Percentiles rank a stretch among this genome's conserved stretches.
Evolutionary conservation across 257 asterid genomes (phyloP).

Genomic region (Solanum medicagineum): DNA sequence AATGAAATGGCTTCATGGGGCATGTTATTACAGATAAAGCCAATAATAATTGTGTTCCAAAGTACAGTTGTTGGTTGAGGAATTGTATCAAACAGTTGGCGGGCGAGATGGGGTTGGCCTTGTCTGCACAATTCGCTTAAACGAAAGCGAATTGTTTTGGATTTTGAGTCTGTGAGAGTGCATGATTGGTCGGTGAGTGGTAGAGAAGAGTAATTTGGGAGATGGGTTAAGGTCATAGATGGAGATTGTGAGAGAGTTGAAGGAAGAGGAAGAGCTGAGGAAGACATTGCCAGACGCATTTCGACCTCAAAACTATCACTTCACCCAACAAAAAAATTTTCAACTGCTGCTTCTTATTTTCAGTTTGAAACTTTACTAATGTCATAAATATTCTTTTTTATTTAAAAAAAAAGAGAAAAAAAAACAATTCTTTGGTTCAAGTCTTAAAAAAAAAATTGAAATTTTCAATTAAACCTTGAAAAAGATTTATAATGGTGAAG

Average conservation of each 20-base stretch:
- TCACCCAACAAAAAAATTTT: background rate
- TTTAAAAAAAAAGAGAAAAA: no score
- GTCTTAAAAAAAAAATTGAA: no score
- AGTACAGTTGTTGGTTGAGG: slow-evolving; percentile 77
- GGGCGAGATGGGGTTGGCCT: slow-evolving; percentile 50
- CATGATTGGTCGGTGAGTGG: slow-evolving; percentile 2
- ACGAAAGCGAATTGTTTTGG: slow-evolving; percentile 72
- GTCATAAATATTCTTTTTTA: no score
- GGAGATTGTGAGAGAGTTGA: slow-evolving; percentile 22
- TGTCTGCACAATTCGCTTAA: slow-evolving; percentile 60
- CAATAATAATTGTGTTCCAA: slow-evolving; percentile 83
- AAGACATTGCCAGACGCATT: slow-evolving; percentile 41
- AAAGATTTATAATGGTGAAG: no score
- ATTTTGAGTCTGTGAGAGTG: slow-evolving; percentile 6
- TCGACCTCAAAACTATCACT: background rate
- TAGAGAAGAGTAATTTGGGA: slow-evolving; percentile 12
- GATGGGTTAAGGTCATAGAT: slow-evolving; percentile 4
- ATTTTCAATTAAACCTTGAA: no score
- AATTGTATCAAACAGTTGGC: slow-evolving; percentile 78
- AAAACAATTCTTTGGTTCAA: no score
- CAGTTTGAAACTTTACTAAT: background rate
- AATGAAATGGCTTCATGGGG: slow-evolving; percentile 56
- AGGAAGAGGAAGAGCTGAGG: slow-evolving; percentile 32
- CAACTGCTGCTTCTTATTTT: background rate
- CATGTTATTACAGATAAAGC: slow-evolving; percentile 59